phyloP scores from a whole-genome alignment of 306 rosid genomes.

The Corylus americana region DNA sequence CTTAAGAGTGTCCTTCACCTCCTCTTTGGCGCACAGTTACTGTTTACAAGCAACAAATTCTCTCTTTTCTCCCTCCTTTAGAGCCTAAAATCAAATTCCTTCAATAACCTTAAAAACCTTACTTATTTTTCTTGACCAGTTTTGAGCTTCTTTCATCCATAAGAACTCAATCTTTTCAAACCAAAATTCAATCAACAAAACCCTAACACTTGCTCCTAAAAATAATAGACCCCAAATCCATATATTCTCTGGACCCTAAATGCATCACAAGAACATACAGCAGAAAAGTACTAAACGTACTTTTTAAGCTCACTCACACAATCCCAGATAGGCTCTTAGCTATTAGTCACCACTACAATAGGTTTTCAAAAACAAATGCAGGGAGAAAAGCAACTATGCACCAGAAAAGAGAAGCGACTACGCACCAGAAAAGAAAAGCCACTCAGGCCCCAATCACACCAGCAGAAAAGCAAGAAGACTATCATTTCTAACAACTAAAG shows the following conservation, averaged over 20 bases:
- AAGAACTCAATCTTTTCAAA: no score
- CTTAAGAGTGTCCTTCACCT: no score
- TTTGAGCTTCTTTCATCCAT: neutral
- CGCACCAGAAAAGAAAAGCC: neutral
- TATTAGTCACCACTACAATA: neutral
- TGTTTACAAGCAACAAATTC: neutral
- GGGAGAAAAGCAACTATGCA: neutral
- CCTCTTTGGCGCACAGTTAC: no score
- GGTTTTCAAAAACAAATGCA: neutral
- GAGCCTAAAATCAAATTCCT: neutral
- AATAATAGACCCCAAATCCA: neutral
- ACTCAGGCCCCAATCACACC: neutral
- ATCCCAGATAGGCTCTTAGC: neutral
- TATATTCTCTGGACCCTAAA: neutral
- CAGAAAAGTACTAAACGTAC: no score
- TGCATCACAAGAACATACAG: neutral
- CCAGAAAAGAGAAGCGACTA: neutral
- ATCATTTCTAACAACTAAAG: neutral
- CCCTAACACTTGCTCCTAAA: no score
- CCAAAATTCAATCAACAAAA: no score
- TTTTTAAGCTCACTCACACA: no score
- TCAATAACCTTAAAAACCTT: neutral
- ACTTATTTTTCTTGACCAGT: neutral
- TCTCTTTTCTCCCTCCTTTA: neutral
- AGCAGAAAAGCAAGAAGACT: neutral